Evolutionary conservation across 306 rosid species (phyloP), one percentile per base, ranked within the genome.

Genomic region (Potentilla sterilis): DNA sequence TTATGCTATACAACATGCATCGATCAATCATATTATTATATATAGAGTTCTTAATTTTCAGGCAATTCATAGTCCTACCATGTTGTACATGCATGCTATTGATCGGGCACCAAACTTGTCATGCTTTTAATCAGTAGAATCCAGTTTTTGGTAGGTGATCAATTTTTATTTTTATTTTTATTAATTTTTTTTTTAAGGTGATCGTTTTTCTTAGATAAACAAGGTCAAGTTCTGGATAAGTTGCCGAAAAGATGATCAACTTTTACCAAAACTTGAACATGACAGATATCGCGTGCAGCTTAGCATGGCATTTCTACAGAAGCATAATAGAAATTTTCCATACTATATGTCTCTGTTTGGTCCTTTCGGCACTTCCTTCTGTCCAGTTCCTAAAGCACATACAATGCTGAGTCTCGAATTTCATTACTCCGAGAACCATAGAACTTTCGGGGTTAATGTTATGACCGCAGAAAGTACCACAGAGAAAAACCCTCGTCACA

Each of bases 401-500:
- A 54, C 59, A 19, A 7, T 54, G 59, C 10, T 6, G 18, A 16
- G 22, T 51, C 6, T 7, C 9, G 59, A 54, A 54, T 54, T 7
- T 54, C 22, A 7, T 54, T 7, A 19, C 59, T n/a, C 24, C 59
- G 22, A 54, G 59, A 54, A 54, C 59, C n/a, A 54, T n/a, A 54
- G 28, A 54, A 19, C 24, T 52, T 54, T 19, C 24, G 14, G 16
- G 9, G 5, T 15, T 72, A 3, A 54, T 52, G 1, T 16, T 34
- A 47, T 35, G 43, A 19, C 44, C 35, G 69, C 43, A 35, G 47
- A 54, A 54, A 41, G 6, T 10, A 72, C 70, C 16, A 40, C 57
- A 58, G 7, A 42, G 70, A 8, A 21, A 65, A 63, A 38, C 59
- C 40, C 21, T 69, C 19, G 47, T 64, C 46, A 44, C 82, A 81